A percentile compares a stretch with the other conserved stretches of the same genome.
Evolutionary conservation across 768 basidiomycete genomes (phyloP).

Genomic region (Auricularia sp.): DNA sequence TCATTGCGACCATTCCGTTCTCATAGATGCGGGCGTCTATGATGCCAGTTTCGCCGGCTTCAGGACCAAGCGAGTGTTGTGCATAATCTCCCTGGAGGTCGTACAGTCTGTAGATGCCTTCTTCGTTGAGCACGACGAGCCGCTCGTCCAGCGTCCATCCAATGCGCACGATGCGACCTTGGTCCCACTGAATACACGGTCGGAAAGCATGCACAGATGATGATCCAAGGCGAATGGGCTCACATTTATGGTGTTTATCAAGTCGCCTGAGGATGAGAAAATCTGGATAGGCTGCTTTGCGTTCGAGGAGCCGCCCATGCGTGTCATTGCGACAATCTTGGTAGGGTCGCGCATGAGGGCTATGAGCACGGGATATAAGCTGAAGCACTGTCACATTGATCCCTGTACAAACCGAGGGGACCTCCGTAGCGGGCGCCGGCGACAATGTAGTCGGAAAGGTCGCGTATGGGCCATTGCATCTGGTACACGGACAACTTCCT

Average conservation of each 20-base stretch:
- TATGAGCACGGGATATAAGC: constrained; percentile 19
- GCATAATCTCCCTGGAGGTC: constrained; percentile 78
- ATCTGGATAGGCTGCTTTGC: constrained; percentile 64
- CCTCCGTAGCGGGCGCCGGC: constrained; percentile 82
- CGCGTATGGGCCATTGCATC: constrained; percentile 65
- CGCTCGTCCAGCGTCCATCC: constrained; percentile 81
- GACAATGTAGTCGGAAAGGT: constrained; percentile 68
- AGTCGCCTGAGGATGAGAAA: constrained; percentile 75
- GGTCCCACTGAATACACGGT: constrained; percentile 64
- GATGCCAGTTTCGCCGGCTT: constrained; percentile 74
- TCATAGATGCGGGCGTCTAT: constrained; percentile 81
- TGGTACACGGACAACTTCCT: constrained; percentile 71
- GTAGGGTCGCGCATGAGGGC: constrained; percentile 81
- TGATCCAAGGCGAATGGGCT: constrained; percentile 25
- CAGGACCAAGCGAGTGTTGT: constrained; percentile 75
- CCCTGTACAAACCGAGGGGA: constrained; percentile 59
- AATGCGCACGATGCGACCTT: constrained; percentile 68
- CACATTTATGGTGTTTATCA: constrained; percentile 59
- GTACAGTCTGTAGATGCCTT: constrained; percentile 85
- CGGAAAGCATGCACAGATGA: not conserved
- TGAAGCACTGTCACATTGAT: not conserved
- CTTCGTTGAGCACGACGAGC: constrained; percentile 80
- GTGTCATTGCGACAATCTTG: constrained; percentile 66
- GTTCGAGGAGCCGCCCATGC: constrained; percentile 48
- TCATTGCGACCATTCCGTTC: constrained; percentile 77